Evolutionary conservation across 2,329 filamentous ascomycete species (phyloP).

Genomic region (Ilyonectria mors-panacis): DNA sequence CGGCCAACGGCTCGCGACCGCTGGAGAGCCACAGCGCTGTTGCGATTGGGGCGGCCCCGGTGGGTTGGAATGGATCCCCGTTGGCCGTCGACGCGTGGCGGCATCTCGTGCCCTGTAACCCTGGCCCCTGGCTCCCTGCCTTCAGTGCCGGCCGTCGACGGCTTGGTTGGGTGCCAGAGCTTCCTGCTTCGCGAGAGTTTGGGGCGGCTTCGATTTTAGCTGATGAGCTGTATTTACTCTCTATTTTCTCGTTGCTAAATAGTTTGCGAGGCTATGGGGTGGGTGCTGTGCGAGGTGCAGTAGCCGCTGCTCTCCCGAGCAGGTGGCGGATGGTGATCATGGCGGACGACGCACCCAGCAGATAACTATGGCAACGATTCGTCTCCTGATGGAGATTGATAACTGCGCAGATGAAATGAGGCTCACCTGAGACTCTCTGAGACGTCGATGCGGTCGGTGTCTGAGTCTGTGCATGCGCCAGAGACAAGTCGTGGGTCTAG

Average conservation of each 20-base stretch:
- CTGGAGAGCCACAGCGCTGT: neutral
- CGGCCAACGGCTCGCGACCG: neutral
- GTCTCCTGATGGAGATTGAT: neutral
- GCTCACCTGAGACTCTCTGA: neutral
- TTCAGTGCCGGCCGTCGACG: slow-evolving; percentile 4
- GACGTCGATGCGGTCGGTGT: neutral
- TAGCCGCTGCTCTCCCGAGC: slow-evolving; percentile 12
- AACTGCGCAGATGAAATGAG: neutral
- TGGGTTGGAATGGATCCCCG: slow-evolving; percentile 24
- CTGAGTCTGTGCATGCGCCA: neutral
- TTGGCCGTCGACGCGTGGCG: slow-evolving; percentile 19
- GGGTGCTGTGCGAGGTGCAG: slow-evolving; percentile 1
- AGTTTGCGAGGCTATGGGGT: neutral
- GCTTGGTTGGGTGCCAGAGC: neutral
- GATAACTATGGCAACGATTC: no score
- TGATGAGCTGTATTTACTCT: neutral
- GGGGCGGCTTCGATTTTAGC: neutral
- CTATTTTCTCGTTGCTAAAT: neutral
- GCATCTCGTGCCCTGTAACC: slow-evolving; percentile 24
- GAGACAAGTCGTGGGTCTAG: neutral
- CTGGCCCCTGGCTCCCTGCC: slow-evolving; percentile 1
- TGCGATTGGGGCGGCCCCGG: slow-evolving; percentile 6
- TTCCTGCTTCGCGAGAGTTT: neutral
- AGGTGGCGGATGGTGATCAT: neutral
- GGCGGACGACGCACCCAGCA: no score